phyloP scores from a whole-genome alignment of 306 rosid genomes.

The Medicago lupulina region DNA sequence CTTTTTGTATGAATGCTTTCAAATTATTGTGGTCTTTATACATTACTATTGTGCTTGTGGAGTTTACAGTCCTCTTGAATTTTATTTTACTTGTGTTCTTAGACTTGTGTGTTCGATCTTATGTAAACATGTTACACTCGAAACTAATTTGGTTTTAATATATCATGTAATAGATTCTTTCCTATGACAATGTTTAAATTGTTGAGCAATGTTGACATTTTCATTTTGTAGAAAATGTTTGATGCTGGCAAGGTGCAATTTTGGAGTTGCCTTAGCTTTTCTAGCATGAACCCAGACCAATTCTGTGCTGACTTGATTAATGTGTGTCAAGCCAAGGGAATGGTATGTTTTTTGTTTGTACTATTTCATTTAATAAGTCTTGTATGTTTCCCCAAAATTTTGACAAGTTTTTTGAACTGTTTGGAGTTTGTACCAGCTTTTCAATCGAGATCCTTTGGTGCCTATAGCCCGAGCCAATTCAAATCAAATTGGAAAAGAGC shows the following conservation, averaged over 20 bases:
- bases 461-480: constrained; percentile 33
- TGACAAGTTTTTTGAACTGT: background rate
- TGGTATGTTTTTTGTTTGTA: constrained; percentile 51
- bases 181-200: background rate
- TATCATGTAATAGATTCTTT: background rate
- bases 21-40: background rate
- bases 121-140: background rate
- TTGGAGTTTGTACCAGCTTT: constrained; percentile 45
- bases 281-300: background rate
- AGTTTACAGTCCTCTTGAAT: background rate
- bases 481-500: constrained; percentile 48
- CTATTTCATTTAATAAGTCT: background rate
- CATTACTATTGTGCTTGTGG: background rate
- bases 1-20: background rate
- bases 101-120: background rate
- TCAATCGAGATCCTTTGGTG: constrained; percentile 47
- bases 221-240: constrained; percentile 65
- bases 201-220: background rate
- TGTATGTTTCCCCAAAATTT: background rate
- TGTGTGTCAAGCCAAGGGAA: constrained; percentile 72
- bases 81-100: background rate
- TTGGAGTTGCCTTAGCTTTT: constrained; percentile 69
- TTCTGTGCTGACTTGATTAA: constrained; percentile 48
- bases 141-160: background rate
- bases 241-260: constrained; percentile 57